These are phyloP conservation scores for Blastomyces parvus DNA, from an alignment of 2,329 filamentous ascomycete genomes.

Conservation along the genomic window DNA sequence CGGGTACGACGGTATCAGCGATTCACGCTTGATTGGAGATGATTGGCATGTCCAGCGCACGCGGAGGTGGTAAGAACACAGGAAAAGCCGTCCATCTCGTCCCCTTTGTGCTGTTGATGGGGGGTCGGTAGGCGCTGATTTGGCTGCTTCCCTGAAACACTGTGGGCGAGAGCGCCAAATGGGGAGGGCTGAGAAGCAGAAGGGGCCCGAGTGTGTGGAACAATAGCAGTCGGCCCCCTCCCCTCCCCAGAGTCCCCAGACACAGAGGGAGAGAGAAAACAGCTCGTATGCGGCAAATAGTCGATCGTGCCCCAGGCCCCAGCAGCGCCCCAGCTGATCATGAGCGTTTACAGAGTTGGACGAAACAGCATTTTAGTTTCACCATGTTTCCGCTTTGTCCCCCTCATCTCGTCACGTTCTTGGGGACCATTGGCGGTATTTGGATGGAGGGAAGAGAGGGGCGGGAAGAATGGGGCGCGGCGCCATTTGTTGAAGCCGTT, in stretches of 20 bases:
- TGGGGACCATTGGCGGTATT: background rate
- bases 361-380: background rate
- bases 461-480: background rate
- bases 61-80: background rate
- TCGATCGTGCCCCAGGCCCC: background rate
- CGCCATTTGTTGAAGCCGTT: background rate
- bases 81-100: background rate
- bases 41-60: background rate
- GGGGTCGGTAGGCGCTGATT: background rate
- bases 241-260: no score
- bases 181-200: background rate
- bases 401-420: no score
- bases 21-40: background rate
- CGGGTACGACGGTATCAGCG: background rate
- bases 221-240: background rate
- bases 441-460: background rate
- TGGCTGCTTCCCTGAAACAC: background rate
- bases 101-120: background rate
- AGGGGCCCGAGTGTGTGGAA: background rate
- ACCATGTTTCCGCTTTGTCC: no score
- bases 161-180: background rate
- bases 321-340: background rate
- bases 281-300: slow-evolving; percentile 8
- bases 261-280: no score
- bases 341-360: slow-evolving; percentile 3